These are phyloP conservation scores for Davidsoniella eucalypti DNA, from an alignment of 2,329 filamentous ascomycete species.

Conservation along the genomic window DNA sequence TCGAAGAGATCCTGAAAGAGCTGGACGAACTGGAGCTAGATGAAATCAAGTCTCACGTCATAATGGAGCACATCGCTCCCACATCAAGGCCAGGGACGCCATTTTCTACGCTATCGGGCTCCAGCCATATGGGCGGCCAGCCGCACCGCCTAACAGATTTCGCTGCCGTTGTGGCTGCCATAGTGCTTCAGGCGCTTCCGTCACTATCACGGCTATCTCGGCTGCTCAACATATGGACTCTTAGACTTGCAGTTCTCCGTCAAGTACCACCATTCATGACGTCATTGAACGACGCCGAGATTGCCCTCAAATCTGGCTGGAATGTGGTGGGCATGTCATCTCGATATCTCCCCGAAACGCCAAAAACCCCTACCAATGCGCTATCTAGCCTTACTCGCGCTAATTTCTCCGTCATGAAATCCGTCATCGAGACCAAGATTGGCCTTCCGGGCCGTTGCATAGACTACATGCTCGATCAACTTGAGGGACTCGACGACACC, in stretches of 20 bases:
- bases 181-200: conserved; percentile 76
- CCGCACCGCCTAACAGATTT: conserved; percentile 4
- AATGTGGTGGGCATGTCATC: conserved; percentile 32
- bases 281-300: conserved; percentile 49
- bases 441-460: conserved; percentile 52
- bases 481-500: conserved; percentile 72
- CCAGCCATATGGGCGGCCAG: not conserved
- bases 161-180: conserved; percentile 77
- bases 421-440: conserved; percentile 51
- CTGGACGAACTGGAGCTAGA: conserved; percentile 60
- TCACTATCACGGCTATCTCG: conserved; percentile 57
- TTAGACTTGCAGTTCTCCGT: conserved; percentile 57
- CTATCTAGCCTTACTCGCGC: conserved; percentile 22
- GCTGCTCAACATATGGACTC: conserved; percentile 62
- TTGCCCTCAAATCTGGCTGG: conserved; percentile 51
- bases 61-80: conserved; percentile 61
- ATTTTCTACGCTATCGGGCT: conserved; percentile 26
- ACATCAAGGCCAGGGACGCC: conserved; percentile 24
- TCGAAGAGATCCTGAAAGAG: conserved; percentile 55
- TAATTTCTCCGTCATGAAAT: conserved; percentile 42
- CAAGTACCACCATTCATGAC: conserved; percentile 53
- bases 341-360: conserved; percentile 5
- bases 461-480: conserved; percentile 70
- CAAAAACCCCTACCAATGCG: not conserved
- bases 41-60: conserved; percentile 75